Conservation (phyloP, 257 asterid genomes). For the Capsicum pubescens region DNA sequence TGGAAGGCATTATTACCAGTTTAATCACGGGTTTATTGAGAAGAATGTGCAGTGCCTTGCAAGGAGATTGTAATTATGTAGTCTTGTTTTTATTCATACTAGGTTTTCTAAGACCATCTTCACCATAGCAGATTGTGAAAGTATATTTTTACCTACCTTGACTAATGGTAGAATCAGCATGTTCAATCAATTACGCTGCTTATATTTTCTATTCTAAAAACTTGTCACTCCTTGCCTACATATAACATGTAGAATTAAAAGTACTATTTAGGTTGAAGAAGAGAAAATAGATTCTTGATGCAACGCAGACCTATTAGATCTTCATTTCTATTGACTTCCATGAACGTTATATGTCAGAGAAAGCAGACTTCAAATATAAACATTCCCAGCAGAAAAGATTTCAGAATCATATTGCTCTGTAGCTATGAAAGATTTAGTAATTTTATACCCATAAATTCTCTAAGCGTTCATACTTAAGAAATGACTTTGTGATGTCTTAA, state of each 20-base stretch:
- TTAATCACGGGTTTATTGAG: conserved; percentile 68
- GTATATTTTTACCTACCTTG: neutral
- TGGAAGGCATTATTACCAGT: conserved; percentile 72
- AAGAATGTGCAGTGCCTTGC: conserved; percentile 66
- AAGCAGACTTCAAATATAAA: neutral
- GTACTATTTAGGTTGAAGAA: neutral
- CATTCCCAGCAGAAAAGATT: neutral
- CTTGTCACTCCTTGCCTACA: neutral
- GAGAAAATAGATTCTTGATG: neutral
- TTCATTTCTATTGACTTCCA: neutral
- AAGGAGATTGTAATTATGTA: conserved; percentile 62
- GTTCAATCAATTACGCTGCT: neutral
- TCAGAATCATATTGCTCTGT: neutral
- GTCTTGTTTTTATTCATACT: conserved; percentile 24
- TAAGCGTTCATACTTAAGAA: neutral
- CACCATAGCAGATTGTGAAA: neutral
- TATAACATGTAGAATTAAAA: neutral
- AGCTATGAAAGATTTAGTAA: neutral
- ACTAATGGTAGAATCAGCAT: neutral
- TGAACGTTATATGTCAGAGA: neutral
- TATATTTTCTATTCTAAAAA: no score
- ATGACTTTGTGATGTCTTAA: neutral
- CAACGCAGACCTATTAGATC: neutral
- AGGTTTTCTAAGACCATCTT: neutral
- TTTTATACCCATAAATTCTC: neutral